phyloP scores from a whole-genome alignment of 1,284 basidiomycete species.

The Kalmanozyma brasiliensis region DNA sequence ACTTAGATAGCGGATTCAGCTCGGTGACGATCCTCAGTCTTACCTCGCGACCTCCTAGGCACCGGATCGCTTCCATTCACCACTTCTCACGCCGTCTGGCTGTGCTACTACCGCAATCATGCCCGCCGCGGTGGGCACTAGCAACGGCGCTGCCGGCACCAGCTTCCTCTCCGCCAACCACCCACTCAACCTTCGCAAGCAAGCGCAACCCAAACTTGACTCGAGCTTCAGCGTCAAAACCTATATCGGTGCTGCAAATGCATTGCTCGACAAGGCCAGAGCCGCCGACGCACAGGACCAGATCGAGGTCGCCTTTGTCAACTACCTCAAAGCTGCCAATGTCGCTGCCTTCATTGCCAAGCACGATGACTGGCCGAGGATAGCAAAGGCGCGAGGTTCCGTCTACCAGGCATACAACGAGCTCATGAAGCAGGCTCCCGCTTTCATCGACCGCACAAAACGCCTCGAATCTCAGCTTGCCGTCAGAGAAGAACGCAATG shows the following conservation, averaged over 20 bases:
- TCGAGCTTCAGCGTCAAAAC: conserved; percentile 63
- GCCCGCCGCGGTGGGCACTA: conserved; percentile 30
- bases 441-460: conserved; percentile 60
- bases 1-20: not conserved
- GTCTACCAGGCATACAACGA: conserved; percentile 63
- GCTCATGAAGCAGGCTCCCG: conserved; percentile 61
- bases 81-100: not conserved
- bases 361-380: conserved; percentile 62
- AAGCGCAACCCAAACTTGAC: conserved; percentile 59
- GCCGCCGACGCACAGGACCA: conserved; percentile 63
- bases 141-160: conserved; percentile 10
- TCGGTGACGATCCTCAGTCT: not conserved
- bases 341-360: conserved; percentile 64
- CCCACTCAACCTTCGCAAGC: conserved; percentile 62
- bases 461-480: conserved; percentile 58
- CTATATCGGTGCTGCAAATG: conserved; percentile 65
- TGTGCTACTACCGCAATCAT: conserved; percentile 7
- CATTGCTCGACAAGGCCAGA: conserved; percentile 65
- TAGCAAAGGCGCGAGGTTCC: conserved; percentile 49
- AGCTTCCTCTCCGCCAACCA: conserved; percentile 59
- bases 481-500: conserved; percentile 55
- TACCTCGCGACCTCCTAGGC: not conserved
- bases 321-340: conserved; percentile 66
- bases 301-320: conserved; percentile 66
- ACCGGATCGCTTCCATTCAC: not conserved